These are phyloP conservation scores for Effrenium voratum DNA, from an alignment of 73 alveolate species.

Conservation along the genomic window DNA sequence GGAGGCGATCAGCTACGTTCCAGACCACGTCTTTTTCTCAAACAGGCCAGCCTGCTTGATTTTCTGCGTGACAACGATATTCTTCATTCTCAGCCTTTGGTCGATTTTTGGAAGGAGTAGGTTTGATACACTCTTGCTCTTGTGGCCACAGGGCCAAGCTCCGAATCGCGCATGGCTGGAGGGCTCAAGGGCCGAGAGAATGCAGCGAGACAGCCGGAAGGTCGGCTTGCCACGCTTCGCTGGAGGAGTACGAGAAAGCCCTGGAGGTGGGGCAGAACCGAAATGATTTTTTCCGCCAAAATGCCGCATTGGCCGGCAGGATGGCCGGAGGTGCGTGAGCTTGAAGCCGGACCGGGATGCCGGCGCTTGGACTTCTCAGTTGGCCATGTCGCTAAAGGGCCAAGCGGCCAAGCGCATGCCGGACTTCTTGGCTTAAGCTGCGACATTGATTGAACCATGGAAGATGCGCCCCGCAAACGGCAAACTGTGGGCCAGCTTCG, in stretches of 20 bases:
- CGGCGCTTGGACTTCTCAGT: too few relatives aligned
- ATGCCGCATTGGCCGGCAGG: not conserved
- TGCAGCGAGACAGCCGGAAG: not conserved
- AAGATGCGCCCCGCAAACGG: too few relatives aligned
- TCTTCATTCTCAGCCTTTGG: not conserved
- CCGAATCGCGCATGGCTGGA: not conserved
- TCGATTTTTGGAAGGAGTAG: not conserved
- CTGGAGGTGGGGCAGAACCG: conserved; percentile 4
- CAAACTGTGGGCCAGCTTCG: too few relatives aligned
- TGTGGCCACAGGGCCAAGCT: not conserved
- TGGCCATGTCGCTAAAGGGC: too few relatives aligned
- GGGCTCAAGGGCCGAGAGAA: not conserved
- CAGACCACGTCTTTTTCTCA: conserved; percentile 26
- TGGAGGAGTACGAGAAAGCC: conserved; percentile 41
- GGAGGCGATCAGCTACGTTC: conserved; percentile 2
- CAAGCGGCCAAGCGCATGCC: too few relatives aligned
- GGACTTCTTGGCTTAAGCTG: too few relatives aligned
- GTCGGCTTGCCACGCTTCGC: conserved; percentile 48
- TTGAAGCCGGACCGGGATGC: conserved; percentile 34
- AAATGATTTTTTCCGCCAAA: not conserved
- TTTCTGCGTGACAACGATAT: not conserved
- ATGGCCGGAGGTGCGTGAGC: conserved; percentile 23
- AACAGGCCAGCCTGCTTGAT: not conserved
- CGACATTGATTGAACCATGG: too few relatives aligned
- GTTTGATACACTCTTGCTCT: not conserved